A percentile compares a stretch with the other conserved stretches of the same genome.
Evolutionary conservation across 73 alveolate species (phyloP).

Genomic region (Paramecium tetraurelia): DNA sequence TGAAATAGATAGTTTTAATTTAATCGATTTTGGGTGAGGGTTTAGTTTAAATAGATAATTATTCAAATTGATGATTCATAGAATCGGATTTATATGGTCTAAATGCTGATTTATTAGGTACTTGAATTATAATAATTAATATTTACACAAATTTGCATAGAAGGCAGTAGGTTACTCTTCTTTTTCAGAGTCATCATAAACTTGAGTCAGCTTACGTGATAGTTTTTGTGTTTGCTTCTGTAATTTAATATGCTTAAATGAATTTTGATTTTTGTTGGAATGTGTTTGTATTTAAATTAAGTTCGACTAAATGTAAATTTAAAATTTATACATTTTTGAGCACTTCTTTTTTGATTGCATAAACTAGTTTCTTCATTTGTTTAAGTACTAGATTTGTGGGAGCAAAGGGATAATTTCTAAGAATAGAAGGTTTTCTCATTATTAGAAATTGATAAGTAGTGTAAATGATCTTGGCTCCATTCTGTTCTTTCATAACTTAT

Average conservation of each 20-base stretch:
- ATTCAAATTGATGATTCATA: neutral
- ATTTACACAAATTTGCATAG: neutral
- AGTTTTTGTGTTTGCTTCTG: neutral
- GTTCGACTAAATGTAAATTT: neutral
- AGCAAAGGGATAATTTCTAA: neutral
- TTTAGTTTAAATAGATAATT: neutral
- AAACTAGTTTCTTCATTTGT: neutral
- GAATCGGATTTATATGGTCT: neutral
- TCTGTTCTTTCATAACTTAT: neutral
- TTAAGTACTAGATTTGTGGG: neutral
- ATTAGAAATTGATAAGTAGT: neutral
- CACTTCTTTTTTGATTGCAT: neutral
- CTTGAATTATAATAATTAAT: neutral
- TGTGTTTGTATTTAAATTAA: neutral
- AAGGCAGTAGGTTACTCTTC: constrained; percentile 1
- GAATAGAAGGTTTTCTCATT: neutral
- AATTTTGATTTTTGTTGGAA: neutral
- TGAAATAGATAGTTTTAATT: neutral
- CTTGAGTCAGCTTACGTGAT: neutral
- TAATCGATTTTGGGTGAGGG: neutral
- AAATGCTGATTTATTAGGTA: neutral
- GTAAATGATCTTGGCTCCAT: neutral
- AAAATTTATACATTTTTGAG: neutral
- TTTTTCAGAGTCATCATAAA: neutral
- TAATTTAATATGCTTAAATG: neutral